Evolutionary conservation across 768 basidiomycete species (phyloP), one percentile per base, ranked within the genome.

Genomic region (Panellus pusillus): DNA sequence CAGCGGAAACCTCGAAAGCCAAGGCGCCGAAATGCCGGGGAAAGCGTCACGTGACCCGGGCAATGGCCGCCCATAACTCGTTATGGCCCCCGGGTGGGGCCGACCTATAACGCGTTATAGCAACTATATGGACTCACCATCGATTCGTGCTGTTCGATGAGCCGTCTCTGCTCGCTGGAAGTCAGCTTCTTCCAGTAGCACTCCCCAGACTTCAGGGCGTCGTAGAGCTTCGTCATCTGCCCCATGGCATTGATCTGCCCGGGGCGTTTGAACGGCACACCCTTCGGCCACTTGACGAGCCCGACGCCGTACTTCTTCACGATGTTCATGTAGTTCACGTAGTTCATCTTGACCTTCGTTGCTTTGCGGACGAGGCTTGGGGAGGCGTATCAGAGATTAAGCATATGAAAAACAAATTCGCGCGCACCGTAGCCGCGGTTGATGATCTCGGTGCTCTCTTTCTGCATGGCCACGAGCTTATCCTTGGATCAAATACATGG

Each of bases 261-360:
- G 29, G 48, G 55, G 19, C 41, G 31, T 13, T 24, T 40, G 31
- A 61, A 61, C n/a, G 40, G 39, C 36, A 61, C 47, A 31, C 24
- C 43, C 7, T 45, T 20, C 13, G 61, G 63, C 54, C 61, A 61
- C 4, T 58, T 61, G 29, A 59, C 38, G 18, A 62, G 47, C 40
- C 47, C 49, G 8, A 64, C 61, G 11, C 45, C 28, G 38, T 57
- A 46, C 3, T 43, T 55, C n/a, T 40, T n/a, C 2, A 64, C 44
- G 32, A 64, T 53, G 2, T 27, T 52, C 35, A 60, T 36, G 24
- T 64, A 64, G 39, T 52, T 55, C 2, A 35, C 47, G 41, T 61
- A 62, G 39, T 58, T 58, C 63, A 64, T 62, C 3, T 13, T 29
- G 2, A 44, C 40, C 3, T 52, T 50, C 9, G 36, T 43, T 13